phyloP scores from a whole-genome alignment of 2,329 filamentous ascomycete genomes.

The Epichloe brachyelytri region DNA sequence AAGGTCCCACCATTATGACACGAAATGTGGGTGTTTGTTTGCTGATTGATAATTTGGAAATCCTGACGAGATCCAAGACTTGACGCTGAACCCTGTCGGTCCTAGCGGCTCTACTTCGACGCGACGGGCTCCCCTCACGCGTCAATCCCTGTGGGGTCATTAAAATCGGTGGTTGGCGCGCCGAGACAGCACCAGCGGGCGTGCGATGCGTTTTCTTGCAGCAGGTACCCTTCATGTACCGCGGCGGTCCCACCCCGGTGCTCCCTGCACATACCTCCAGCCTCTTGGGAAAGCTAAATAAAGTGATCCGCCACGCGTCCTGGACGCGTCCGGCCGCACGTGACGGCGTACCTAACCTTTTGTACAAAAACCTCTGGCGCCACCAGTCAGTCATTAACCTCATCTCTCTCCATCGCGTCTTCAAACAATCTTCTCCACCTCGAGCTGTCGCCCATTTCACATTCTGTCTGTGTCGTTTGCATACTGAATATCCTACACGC shows the following conservation, averaged over 20 bases:
- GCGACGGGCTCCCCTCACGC: constrained; percentile 12
- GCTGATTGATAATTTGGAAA: constrained; percentile 19
- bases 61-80: constrained; percentile 11
- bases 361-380: constrained; percentile 27
- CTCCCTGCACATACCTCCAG: constrained; percentile 1
- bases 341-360: constrained; percentile 21
- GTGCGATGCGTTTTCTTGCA: not conserved
- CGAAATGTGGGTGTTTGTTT: constrained; percentile 12
- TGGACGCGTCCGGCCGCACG: constrained; percentile 24
- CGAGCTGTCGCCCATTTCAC: constrained; percentile 11
- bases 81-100: not conserved
- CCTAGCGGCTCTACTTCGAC: constrained; percentile 9
- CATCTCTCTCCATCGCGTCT: constrained; percentile 18
- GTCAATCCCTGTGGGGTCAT: constrained; percentile 4
- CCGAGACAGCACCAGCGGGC: not conserved
- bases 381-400: constrained; percentile 11
- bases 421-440: constrained; percentile 10
- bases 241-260: not conserved
- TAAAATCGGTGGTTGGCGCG: constrained; percentile 9
- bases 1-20: constrained; percentile 11
- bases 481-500: constrained; percentile 6
- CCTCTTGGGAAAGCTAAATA: constrained; percentile 7
- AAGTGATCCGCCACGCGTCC: constrained; percentile 12
- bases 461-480: constrained; percentile 10
- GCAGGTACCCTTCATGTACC: constrained; percentile 6